Conservation (phyloP, 1,284 basidiomycete genomes). For the Pseudozyma tsukubaensis region DNA sequence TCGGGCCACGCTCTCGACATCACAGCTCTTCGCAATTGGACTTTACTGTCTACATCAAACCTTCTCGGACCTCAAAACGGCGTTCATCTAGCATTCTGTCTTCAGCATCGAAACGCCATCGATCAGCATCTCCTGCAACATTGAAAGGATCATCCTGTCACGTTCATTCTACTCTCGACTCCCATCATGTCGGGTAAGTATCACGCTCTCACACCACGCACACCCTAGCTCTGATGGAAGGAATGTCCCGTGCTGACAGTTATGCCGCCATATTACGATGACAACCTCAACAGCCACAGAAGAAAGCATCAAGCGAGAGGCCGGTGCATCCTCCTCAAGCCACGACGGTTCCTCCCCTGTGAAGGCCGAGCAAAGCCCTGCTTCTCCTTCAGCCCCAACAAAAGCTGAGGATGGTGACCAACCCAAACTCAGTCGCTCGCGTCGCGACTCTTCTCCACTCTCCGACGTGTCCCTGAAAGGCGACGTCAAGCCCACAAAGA, state of each 20-base stretch:
- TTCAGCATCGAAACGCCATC: too few relatives aligned
- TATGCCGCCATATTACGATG: too few relatives aligned
- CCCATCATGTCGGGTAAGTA: constrained; percentile 41
- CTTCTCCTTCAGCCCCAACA: constrained; percentile 6
- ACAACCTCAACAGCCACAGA: constrained; percentile 11
- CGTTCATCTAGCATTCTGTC: too few relatives aligned
- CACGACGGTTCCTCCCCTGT: constrained; percentile 6
- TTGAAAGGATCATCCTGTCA: too few relatives aligned
- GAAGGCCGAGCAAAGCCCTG: constrained; percentile 8
- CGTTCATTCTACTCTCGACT: not conserved
- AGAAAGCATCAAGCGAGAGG: constrained; percentile 24
- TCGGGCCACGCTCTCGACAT: too few relatives aligned
- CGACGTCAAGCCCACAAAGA: constrained; percentile 7
- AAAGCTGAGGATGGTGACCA: constrained; percentile 19
- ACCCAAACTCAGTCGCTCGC: constrained; percentile 19
- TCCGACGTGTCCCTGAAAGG: constrained; percentile 36
- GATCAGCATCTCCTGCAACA: too few relatives aligned
- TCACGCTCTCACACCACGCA: too few relatives aligned
- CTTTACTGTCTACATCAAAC: too few relatives aligned
- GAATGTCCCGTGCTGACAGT: too few relatives aligned
- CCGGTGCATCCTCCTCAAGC: constrained; percentile 12
- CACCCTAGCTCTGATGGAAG: too few relatives aligned
- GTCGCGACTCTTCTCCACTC: constrained; percentile 45
- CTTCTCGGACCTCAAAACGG: too few relatives aligned
- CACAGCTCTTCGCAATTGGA: too few relatives aligned